Percentiles rank a stretch among this genome's conserved stretches.
phyloP scores from a whole-genome alignment of 495 filamentous ascomycete genomes.

The Trichoderma asperelloides region DNA sequence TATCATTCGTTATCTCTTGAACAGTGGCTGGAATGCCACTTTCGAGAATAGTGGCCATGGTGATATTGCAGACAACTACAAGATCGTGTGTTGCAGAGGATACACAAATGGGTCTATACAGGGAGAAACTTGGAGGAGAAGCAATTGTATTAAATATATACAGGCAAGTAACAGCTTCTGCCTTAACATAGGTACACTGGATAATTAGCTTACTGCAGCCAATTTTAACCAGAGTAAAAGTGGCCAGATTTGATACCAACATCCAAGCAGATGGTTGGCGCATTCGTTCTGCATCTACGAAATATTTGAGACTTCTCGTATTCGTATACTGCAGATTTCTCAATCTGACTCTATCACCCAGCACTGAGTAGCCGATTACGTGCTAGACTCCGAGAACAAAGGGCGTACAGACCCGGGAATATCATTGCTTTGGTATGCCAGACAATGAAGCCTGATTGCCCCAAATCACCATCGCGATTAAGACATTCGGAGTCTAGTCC shows the following conservation, averaged over 20 bases:
- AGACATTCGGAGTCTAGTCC: conserved; percentile 7
- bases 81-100: not conserved
- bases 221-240: too few species aligned
- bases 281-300: not conserved
- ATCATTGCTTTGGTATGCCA: not conserved
- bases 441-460: not conserved
- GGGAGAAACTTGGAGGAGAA: not conserved
- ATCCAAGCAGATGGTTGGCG: too few species aligned
- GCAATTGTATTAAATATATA: not conserved
- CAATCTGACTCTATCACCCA: not conserved
- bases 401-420: not conserved
- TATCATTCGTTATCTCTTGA: not conserved
- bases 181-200: too few species aligned
- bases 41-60: not conserved
- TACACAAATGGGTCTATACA: not conserved
- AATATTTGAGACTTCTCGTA: not conserved
- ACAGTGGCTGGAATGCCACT: not conserved
- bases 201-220: too few species aligned
- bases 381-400: conserved; percentile 2
- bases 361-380: not conserved
- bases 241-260: too few species aligned
- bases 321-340: not conserved
- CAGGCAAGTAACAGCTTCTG: too few species aligned
- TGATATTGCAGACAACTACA: not conserved
- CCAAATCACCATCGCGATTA: not conserved